Percentiles rank a stretch among this genome's conserved stretches.
These are phyloP conservation scores for Ceratocystis eucalypticola DNA, from an alignment of 2,329 filamentous ascomycete genomes.

Conservation along the genomic window DNA sequence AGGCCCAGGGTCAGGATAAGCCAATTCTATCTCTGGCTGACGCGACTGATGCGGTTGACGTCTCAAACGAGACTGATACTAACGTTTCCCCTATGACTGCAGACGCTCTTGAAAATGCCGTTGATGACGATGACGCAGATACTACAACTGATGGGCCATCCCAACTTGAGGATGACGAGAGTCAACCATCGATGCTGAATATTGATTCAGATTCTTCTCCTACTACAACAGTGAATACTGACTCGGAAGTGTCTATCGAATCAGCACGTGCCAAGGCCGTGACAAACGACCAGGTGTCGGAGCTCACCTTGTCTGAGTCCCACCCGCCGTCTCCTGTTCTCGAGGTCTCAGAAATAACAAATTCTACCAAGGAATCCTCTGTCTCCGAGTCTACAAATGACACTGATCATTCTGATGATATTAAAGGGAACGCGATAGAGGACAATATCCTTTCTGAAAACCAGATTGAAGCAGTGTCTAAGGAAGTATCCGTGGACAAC, in stretches of 20 bases:
- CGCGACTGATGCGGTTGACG: not conserved
- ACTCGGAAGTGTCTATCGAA: slow-evolving; percentile 43
- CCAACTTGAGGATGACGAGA: slow-evolving; percentile 22
- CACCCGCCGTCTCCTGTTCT: slow-evolving; percentile 43
- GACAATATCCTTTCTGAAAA: not conserved
- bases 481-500: slow-evolving; percentile 16
- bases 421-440: slow-evolving; percentile 22
- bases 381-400: slow-evolving; percentile 50
- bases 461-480: not conserved
- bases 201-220: slow-evolving; percentile 23
- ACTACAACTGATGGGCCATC: slow-evolving; percentile 22
- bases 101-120: not conserved
- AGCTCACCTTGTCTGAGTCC: slow-evolving; percentile 41
- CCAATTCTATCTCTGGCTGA: not conserved
- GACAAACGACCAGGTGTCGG: slow-evolving; percentile 34
- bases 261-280: slow-evolving; percentile 26
- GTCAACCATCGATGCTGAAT: slow-evolving; percentile 28
- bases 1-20: slow-evolving; percentile 7
- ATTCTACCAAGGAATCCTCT: slow-evolving; percentile 51
- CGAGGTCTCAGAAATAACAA: slow-evolving; percentile 40
- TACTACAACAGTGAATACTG: slow-evolving; percentile 28
- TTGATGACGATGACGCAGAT: slow-evolving; percentile 21
- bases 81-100: slow-evolving; percentile 10
- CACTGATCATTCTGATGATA: slow-evolving; percentile 35
- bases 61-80: slow-evolving; percentile 20